Evolutionary conservation across 1,284 basidiomycete genomes (phyloP).

Genomic region (Grifola frondosa): DNA sequence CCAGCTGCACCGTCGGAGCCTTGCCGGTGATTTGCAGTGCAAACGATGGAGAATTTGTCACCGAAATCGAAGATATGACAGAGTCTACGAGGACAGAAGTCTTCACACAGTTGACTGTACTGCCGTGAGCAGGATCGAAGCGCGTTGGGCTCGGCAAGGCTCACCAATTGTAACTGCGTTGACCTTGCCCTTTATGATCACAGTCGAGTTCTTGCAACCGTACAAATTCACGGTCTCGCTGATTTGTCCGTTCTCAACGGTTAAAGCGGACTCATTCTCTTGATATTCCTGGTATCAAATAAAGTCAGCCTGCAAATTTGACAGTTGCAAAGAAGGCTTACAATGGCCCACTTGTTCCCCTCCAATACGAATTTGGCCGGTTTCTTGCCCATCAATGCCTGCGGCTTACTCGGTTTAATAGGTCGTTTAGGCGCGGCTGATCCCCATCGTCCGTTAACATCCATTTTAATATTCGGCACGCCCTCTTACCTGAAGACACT

Average conservation of each 20-base stretch:
- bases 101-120: constrained; percentile 84
- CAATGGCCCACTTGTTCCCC: constrained; percentile 93
- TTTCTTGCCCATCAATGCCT: constrained; percentile 81
- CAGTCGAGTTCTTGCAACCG: constrained; percentile 87
- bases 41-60: constrained; percentile 93
- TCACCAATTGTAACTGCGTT: constrained; percentile 90
- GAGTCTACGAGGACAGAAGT: constrained; percentile 89
- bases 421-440: constrained; percentile 58
- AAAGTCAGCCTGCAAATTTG: background rate
- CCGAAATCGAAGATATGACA: constrained; percentile 84
- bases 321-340: constrained; percentile 41
- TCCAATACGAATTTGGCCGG: constrained; percentile 90
- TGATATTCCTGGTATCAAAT: constrained; percentile 75
- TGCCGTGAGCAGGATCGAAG: background rate
- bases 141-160: constrained; percentile 28
- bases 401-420: constrained; percentile 79
- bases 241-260: constrained; percentile 79
- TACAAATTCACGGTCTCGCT: constrained; percentile 90
- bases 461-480: background rate
- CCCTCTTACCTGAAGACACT: constrained; percentile 16
- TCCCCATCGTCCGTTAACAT: background rate
- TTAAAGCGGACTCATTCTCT: constrained; percentile 78
- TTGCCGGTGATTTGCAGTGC: constrained; percentile 88
- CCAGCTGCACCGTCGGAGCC: constrained; percentile 91
- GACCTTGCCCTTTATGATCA: constrained; percentile 91